Evolutionary conservation across 2,329 filamentous ascomycete genomes (phyloP).

Genomic region (Alternaria brassicae): DNA sequence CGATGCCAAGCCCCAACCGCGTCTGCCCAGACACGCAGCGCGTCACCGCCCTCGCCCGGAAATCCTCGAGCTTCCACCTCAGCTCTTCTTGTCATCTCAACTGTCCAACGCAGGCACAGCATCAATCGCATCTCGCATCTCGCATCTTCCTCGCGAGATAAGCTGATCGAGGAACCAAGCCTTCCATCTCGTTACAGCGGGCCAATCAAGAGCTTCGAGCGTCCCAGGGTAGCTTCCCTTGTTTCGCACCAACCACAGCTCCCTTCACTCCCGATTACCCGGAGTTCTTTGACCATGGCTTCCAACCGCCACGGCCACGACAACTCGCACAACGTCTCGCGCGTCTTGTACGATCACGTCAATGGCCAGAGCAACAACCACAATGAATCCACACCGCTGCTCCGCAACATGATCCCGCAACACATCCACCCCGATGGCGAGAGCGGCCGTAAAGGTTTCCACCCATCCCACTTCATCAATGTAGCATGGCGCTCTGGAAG

Average conservation of each 20-base stretch:
- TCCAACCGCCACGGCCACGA: slow-evolving; percentile 16
- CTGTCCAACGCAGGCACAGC: neutral
- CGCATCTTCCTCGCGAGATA: neutral
- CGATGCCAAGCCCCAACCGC: slow-evolving; percentile 10
- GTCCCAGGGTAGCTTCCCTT: neutral
- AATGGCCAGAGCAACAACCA: slow-evolving; percentile 13
- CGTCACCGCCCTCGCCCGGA: slow-evolving; percentile 5
- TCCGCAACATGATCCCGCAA: slow-evolving; percentile 37
- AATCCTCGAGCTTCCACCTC: neutral
- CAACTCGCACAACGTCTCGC: slow-evolving; percentile 18
- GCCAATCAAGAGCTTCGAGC: neutral
- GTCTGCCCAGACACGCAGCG: slow-evolving; percentile 8
- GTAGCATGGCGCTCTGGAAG: slow-evolving; percentile 71
- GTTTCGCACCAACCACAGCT: slow-evolving; percentile 1
- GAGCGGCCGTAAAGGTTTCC: slow-evolving; percentile 70
- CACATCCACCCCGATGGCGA: slow-evolving; percentile 64
- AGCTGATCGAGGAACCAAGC: neutral
- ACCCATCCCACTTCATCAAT: slow-evolving; percentile 67
- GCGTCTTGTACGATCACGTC: slow-evolving; percentile 22
- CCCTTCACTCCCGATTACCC: neutral
- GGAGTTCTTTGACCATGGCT: slow-evolving; percentile 5
- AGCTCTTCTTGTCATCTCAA: slow-evolving; percentile 6
- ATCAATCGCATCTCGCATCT: neutral
- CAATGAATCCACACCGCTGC: slow-evolving; percentile 40
- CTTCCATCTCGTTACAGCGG: neutral